phyloP scores from a whole-genome alignment of 1,284 basidiomycete genomes.

The Ceratobasidium sp. region DNA sequence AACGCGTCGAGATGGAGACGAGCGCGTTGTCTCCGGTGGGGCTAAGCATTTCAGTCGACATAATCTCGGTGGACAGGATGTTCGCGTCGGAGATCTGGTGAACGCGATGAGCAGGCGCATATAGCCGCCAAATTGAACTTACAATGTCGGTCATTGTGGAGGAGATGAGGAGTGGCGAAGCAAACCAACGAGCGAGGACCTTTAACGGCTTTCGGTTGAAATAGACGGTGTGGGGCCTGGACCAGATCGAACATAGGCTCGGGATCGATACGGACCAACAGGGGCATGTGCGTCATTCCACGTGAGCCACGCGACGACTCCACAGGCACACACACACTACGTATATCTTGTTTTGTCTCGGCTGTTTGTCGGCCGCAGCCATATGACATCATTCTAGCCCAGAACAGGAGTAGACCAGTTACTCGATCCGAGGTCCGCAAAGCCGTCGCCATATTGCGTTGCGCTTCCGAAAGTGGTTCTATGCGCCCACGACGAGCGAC shows the following conservation, averaged over 20 bases:
- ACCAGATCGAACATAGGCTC: not conserved
- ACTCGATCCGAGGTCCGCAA: constrained; percentile 2
- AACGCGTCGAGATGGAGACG: constrained; percentile 36
- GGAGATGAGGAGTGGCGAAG: not conserved
- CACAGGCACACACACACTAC: not conserved
- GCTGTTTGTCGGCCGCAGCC: not conserved
- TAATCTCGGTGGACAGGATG: not conserved
- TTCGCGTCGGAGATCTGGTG: not conserved
- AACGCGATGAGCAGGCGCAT: constrained; percentile 12
- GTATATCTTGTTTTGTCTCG: not conserved
- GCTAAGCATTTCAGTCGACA: not conserved
- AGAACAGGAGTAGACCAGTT: not conserved
- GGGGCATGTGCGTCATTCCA: constrained; percentile 1
- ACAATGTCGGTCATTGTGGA: constrained; percentile 20
- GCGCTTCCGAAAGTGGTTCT: not conserved
- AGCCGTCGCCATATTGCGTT: too few relatives aligned
- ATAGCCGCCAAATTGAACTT: not conserved
- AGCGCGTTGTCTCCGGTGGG: constrained; percentile 8
- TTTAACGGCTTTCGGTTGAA: not conserved
- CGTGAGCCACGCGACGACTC: not conserved
- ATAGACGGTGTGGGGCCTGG: not conserved
- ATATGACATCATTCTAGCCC: constrained; percentile 9
- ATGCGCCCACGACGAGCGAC: too few relatives aligned
- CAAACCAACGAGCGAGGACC: too few relatives aligned
- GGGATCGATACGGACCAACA: not conserved